Evolutionary conservation across 345 rosid species (phyloP).

Genomic region (Mallotus nudiflorus): DNA sequence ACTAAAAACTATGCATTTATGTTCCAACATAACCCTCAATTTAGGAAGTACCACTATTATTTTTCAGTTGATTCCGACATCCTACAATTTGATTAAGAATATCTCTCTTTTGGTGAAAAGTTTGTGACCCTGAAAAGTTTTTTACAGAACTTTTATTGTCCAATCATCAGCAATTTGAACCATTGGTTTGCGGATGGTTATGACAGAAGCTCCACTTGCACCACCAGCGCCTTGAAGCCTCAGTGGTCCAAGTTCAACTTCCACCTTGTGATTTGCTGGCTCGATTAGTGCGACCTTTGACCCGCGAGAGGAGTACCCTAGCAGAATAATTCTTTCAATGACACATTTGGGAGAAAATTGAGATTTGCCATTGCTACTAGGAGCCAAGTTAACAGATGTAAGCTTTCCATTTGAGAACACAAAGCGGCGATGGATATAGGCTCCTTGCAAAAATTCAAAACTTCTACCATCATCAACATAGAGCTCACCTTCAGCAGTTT

Average conservation of each 20-base stretch:
- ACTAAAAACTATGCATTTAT: too few species aligned
- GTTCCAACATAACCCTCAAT: background rate
- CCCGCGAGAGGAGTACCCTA: conserved; percentile 48
- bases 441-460: conserved; percentile 66
- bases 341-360: conserved; percentile 54
- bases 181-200: conserved; percentile 82
- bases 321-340: conserved; percentile 77
- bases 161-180: conserved; percentile 77
- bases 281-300: conserved; percentile 61
- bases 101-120: background rate
- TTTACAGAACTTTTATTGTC: conserved; percentile 67
- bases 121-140: background rate
- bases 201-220: conserved; percentile 38
- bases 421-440: conserved; percentile 76
- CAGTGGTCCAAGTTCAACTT: conserved; percentile 68
- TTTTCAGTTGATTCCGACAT: background rate
- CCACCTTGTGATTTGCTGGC: conserved; percentile 62
- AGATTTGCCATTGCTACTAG: conserved; percentile 33
- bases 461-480: conserved; percentile 91
- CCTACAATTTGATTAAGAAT: background rate
- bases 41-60: background rate
- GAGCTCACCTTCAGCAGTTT: conserved; percentile 90
- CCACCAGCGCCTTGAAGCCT: conserved; percentile 45
- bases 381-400: conserved; percentile 49
- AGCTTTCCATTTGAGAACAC: conserved; percentile 70